phyloP scores from a whole-genome alignment of 2,329 filamentous ascomycete species.

The Gliomastix tumulicola region DNA sequence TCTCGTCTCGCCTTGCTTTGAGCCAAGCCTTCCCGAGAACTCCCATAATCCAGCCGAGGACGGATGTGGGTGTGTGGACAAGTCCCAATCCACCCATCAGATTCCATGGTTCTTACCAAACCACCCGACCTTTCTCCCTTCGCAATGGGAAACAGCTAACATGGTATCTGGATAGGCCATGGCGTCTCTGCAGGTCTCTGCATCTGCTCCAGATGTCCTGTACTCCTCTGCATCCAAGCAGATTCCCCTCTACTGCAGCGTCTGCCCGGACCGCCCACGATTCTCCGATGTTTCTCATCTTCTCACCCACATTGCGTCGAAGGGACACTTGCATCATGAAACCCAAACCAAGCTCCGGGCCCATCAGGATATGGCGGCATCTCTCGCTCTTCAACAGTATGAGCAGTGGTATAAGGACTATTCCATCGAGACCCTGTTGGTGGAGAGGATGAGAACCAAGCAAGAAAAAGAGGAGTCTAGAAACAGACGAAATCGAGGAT shows the following conservation, averaged over 20 bases:
- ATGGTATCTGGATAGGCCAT: neutral
- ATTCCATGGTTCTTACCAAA: no score
- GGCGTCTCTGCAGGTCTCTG: neutral
- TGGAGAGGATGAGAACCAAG: slow-evolving; percentile 71
- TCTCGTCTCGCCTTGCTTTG: no score
- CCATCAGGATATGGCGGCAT: slow-evolving; percentile 59
- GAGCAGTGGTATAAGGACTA: slow-evolving; percentile 72
- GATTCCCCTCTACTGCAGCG: slow-evolving; percentile 70
- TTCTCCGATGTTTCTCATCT: slow-evolving; percentile 92
- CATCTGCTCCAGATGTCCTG: neutral
- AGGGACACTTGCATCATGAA: slow-evolving; percentile 79
- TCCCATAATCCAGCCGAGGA: no score
- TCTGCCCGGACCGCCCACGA: slow-evolving; percentile 71
- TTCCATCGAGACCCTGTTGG: slow-evolving; percentile 65
- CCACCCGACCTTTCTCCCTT: no score
- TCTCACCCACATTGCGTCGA: slow-evolving; percentile 86
- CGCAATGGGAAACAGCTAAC: no score
- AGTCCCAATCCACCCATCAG: no score
- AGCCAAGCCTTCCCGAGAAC: no score
- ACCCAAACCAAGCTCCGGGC: slow-evolving; percentile 74
- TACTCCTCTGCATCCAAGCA: slow-evolving; percentile 10
- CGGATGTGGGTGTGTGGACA: no score
- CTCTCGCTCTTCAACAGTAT: slow-evolving; percentile 57
- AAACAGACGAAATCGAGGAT: slow-evolving; percentile 38
- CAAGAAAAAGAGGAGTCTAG: slow-evolving; percentile 55